Conservation (phyloP, 2,329 filamentous ascomycete species). For the Colletotrichum echinochloae region DNA sequence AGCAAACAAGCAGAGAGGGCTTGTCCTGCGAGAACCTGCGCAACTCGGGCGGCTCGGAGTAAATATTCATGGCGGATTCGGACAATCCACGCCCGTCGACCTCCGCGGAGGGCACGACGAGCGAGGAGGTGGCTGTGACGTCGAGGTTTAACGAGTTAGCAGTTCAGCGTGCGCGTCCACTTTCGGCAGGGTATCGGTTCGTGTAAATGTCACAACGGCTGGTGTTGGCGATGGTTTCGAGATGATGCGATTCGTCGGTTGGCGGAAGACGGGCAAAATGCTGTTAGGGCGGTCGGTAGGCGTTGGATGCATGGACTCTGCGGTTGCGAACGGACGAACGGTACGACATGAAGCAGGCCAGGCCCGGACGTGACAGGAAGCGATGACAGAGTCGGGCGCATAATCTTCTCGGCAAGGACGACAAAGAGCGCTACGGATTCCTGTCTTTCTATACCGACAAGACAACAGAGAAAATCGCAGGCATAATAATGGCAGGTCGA, state of each 20-base stretch:
- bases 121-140: slow-evolving; percentile 49
- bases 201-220: slow-evolving; percentile 19
- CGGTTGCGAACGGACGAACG: slow-evolving; percentile 42
- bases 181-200: slow-evolving; percentile 35
- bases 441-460: slow-evolving; percentile 5
- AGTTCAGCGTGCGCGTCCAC: slow-evolving; percentile 10
- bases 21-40: slow-evolving; percentile 72
- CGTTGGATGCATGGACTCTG: slow-evolving; percentile 48
- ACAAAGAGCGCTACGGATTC: slow-evolving; percentile 6
- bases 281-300: slow-evolving; percentile 44
- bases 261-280: slow-evolving; percentile 41
- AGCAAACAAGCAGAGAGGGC: slow-evolving; percentile 93
- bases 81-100: slow-evolving; percentile 66
- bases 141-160: slow-evolving; percentile 9
- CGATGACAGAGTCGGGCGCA: slow-evolving; percentile 11
- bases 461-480: slow-evolving; percentile 2
- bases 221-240: slow-evolving; percentile 5
- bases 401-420: slow-evolving; percentile 15
- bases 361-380: slow-evolving; percentile 11
- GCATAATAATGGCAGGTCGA: slow-evolving; percentile 17
- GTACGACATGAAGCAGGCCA: slow-evolving; percentile 36
- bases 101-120: slow-evolving; percentile 71
- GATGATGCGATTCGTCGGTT: slow-evolving; percentile 15
- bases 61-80: slow-evolving; percentile 65
- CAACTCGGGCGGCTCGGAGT: slow-evolving; percentile 64